A percentile compares a stretch with the other conserved stretches of the same genome.
Conservation (phyloP, 345 rosid genomes). For the Schrenkiella parvula region DNA sequence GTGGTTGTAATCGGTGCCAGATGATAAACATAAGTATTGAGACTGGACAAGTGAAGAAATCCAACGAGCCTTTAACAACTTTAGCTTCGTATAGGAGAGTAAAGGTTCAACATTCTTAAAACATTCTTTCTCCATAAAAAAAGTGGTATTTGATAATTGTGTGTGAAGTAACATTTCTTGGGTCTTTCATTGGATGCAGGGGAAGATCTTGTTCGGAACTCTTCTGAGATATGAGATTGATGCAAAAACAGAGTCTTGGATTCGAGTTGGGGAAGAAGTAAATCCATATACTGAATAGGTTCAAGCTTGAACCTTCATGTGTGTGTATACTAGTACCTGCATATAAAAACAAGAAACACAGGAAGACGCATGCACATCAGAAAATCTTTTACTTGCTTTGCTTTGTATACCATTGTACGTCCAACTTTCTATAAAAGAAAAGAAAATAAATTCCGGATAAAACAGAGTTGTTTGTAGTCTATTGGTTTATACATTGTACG, state of each 20-base stretch:
- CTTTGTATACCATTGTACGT: constrained; percentile 2
- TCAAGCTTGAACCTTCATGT: neutral
- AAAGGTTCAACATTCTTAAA: constrained; percentile 47
- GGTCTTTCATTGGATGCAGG: constrained; percentile 46
- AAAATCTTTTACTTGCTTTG: neutral
- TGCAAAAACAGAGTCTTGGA: constrained; percentile 37
- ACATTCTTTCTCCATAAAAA: neutral
- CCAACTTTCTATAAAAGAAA: neutral
- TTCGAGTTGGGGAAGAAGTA: constrained; percentile 65
- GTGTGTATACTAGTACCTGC: neutral
- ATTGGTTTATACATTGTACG: neutral
- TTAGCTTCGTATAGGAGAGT: constrained; percentile 85
- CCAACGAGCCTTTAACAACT: constrained; percentile 79
- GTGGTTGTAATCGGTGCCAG: constrained; percentile 95
- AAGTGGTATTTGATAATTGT: neutral
- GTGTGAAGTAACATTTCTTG: neutral
- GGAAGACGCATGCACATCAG: neutral
- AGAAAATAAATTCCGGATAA: neutral
- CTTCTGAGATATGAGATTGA: constrained; percentile 40
- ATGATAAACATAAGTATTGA: constrained; percentile 57
- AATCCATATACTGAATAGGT: constrained; percentile 32
- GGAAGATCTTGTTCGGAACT: constrained; percentile 84
- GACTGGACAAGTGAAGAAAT: constrained; percentile 57
- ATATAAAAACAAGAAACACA: neutral
- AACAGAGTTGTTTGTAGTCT: neutral